Evolutionary conservation across 176 grass and related monocot genomes (phyloP).

Genomic region (Chloris gayana): DNA sequence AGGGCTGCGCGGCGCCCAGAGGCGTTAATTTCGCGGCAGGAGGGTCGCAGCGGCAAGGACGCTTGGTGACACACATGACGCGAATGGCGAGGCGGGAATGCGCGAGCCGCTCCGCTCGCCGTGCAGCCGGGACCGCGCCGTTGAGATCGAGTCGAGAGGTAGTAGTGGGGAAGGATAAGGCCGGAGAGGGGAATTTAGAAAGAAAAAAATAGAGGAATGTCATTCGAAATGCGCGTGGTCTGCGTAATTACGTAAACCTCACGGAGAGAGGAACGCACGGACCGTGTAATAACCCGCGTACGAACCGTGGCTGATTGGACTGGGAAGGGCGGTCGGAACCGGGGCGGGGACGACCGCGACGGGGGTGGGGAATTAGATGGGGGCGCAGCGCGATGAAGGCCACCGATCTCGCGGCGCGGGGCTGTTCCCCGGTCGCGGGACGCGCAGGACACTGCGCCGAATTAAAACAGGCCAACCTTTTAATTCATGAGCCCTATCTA

Average conservation of each 20-base stretch:
- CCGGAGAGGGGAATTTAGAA: too few relatives aligned
- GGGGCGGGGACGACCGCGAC: not conserved
- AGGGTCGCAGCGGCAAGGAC: not conserved
- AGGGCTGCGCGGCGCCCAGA: not conserved
- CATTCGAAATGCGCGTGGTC: too few relatives aligned
- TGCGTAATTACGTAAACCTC: too few relatives aligned
- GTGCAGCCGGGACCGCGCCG: too few relatives aligned
- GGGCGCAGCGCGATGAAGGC: not conserved
- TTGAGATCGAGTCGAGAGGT: too few relatives aligned
- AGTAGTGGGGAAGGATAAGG: too few relatives aligned
- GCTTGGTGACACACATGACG: not conserved
- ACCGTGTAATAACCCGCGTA: not conserved
- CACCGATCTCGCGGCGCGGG: not conserved
- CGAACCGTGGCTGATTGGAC: not conserved
- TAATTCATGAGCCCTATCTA: not conserved
- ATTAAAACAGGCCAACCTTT: slow-evolving; percentile 25
- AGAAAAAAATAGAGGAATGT: too few relatives aligned
- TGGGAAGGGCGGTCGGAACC: not conserved
- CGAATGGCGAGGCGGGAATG: not conserved
- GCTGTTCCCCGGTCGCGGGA: not conserved
- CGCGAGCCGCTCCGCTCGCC: too few relatives aligned
- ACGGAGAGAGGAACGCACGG: not conserved
- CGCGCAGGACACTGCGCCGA: not conserved
- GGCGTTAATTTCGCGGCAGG: slow-evolving; percentile 12
- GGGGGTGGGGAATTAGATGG: not conserved